A percentile compares a stretch with the other conserved stretches of the same genome.
Evolutionary conservation across 208 protist genomes (phyloP).

Genomic region (Crithidia fasciculata): DNA sequence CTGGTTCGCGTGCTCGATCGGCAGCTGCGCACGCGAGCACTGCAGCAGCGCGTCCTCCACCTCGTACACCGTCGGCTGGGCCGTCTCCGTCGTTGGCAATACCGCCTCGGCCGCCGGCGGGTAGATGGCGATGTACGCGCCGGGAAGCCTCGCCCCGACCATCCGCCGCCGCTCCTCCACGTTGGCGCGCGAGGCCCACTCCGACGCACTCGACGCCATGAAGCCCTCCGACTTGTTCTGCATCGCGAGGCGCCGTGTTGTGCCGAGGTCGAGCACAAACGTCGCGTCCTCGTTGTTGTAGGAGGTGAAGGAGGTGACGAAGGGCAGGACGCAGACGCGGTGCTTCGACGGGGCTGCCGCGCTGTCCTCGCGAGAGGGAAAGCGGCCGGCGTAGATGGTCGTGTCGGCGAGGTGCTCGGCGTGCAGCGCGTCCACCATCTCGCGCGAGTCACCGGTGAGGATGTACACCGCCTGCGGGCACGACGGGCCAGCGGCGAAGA

Average conservation of each 20-base stretch:
- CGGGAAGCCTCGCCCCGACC: conserved; percentile 34
- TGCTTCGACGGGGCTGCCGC: conserved; percentile 40
- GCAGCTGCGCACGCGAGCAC: conserved; percentile 67
- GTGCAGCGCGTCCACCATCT: conserved; percentile 60
- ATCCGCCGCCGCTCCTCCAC: conserved; percentile 60
- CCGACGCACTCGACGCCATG: conserved; percentile 61
- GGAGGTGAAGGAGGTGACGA: conserved; percentile 39
- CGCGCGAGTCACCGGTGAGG: conserved; percentile 66
- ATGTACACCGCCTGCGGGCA: conserved; percentile 73
- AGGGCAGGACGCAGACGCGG: conserved; percentile 63
- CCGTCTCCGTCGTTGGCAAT: conserved; percentile 43
- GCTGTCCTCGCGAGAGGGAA: conserved; percentile 34
- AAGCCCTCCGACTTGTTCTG: conserved; percentile 81
- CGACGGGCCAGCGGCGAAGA: conserved; percentile 30
- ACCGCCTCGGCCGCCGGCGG: conserved; percentile 51
- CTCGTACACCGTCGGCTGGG: conserved; percentile 47
- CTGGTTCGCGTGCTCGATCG: conserved; percentile 39
- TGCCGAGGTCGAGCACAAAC: conserved; percentile 85
- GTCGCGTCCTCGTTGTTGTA: conserved; percentile 57
- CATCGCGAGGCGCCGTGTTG: conserved; percentile 50
- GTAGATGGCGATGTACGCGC: conserved; percentile 84
- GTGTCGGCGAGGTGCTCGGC: conserved; percentile 51
- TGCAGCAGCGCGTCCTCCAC: conserved; percentile 84
- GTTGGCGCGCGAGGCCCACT: conserved; percentile 78
- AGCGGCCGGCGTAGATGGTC: conserved; percentile 58